Base-by-base conservation (phyloP, 176 grass and related monocot species). In the Avena sativa region DNA sequence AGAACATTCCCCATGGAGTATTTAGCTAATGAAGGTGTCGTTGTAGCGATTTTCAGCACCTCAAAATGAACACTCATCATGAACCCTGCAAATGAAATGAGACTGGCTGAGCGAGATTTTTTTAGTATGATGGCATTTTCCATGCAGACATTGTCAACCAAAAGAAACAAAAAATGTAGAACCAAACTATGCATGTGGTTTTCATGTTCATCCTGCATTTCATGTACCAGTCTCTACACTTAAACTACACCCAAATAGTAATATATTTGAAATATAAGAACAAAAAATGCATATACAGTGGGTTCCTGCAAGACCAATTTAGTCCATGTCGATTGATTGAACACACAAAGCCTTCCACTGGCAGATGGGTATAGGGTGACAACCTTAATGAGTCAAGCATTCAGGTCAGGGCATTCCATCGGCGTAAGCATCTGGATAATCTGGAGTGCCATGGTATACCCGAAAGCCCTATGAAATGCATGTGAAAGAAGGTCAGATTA, bases 71-170 rank as follows among this genome's bases (percentile, higher is more conserved):
- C 23, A 53, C 73, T 14, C 1, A 17, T 76, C 50, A 5, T 76
- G 74, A 76, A 76, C 50, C 74, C 74, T 76, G 50, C 49, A 76
- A 32, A 76, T 76, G 26, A 76, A 76, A 76, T 16, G 9, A 76
- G 49, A 17, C 30, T 9, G 14, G 15, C 23, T 30, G 6, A 17
- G 46, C 55, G 49, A 55, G 73, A 5, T 17, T 9, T 74, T 44
- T 50, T 12, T 71, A 9, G 64, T 36, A 68, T 68, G 30, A 40
- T 14, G 15, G 12, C 30, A 36, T 17, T 53, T 76, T 30, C 44
- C 71, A 51, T 74, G 44, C 46, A 25, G 2, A 74, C 11, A 51
- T 21, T 50, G 46, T 76, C 47, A 76, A 76, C 52, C 48, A 19
- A 25, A 51, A 51, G 23, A 15, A 23, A 52, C 2, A 23, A 74